These are phyloP conservation scores for Ustilago cynodontis DNA, from an alignment of 1,284 basidiomycete genomes.

Conservation along the genomic window DNA sequence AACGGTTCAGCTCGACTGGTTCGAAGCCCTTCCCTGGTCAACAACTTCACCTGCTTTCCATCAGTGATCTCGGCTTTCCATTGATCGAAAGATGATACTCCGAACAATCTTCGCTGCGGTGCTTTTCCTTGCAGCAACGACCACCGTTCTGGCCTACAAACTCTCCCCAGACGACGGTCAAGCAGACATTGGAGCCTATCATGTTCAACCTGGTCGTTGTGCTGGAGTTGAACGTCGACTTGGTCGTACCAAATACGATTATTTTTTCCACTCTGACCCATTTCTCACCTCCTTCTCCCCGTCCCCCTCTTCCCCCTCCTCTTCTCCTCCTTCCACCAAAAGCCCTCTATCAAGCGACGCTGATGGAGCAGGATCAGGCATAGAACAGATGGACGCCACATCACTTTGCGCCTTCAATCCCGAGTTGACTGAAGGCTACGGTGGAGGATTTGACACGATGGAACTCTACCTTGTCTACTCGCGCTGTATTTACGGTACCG, in stretches of 20 bases:
- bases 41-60: no score
- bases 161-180: constrained; percentile 21
- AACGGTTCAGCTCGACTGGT: background rate
- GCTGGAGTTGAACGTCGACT: constrained; percentile 20
- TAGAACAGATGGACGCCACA: constrained; percentile 26
- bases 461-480: constrained; percentile 34
- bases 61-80: no score
- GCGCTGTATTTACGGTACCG: constrained; percentile 25
- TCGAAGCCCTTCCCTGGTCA: background rate
- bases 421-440: constrained; percentile 28
- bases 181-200: constrained; percentile 36
- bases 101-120: background rate
- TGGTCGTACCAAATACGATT: constrained; percentile 10
- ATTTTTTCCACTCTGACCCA: constrained; percentile 15
- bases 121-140: background rate
- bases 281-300: constrained; percentile 20
- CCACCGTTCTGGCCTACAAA: constrained; percentile 10
- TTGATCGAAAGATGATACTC: background rate
- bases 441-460: constrained; percentile 21
- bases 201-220: constrained; percentile 40
- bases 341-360: background rate
- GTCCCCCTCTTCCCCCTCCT: background rate
- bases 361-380: background rate
- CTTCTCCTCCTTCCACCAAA: background rate
- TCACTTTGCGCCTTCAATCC: constrained; percentile 35